Percentiles rank a stretch among this genome's conserved stretches.
phyloP scores from a whole-genome alignment of 1,139 yeast species.

The Ogataea hybrid region DNA sequence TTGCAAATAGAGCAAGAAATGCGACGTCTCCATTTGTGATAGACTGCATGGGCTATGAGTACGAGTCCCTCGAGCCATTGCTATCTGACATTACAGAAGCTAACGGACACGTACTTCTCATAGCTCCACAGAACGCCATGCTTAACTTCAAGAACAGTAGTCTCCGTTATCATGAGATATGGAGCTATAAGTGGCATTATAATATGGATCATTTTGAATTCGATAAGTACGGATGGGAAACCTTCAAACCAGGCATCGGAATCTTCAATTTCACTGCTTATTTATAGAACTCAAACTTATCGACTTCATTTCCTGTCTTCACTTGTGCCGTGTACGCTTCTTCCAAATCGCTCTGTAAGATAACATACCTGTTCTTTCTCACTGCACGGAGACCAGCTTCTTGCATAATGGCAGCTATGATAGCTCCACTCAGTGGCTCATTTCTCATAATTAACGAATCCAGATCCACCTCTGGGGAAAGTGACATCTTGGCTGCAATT shows the following conservation, averaged over 20 bases:
- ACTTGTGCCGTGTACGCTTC: slow-evolving; percentile 98
- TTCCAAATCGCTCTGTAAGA: slow-evolving; percentile 91
- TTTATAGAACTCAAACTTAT: slow-evolving; percentile 96
- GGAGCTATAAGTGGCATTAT: slow-evolving; percentile 49
- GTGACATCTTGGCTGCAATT: slow-evolving; percentile 94
- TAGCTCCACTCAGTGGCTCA: slow-evolving; percentile 96
- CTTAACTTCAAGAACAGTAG: slow-evolving; percentile 14
- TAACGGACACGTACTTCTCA: slow-evolving; percentile 15
- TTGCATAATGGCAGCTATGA: slow-evolving; percentile 99
- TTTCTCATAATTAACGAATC: slow-evolving; percentile 94
- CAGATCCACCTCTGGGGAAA: slow-evolving; percentile 96
- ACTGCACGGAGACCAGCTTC: slow-evolving; percentile 99
- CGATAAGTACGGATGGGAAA: slow-evolving; percentile 34
- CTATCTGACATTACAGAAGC: slow-evolving; percentile 18
- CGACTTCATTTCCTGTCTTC: slow-evolving; percentile 92
- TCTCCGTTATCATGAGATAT: slow-evolving; percentile 32
- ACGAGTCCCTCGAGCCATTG: slow-evolving; percentile 28
- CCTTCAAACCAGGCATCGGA: slow-evolving; percentile 61
- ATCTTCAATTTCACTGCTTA: slow-evolving; percentile 46
- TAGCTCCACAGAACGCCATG: slow-evolving; percentile 29
- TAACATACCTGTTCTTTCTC: slow-evolving; percentile 95
- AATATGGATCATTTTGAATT: slow-evolving; percentile 72
- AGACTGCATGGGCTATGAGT: slow-evolving; percentile 60
- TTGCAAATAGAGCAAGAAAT: slow-evolving; percentile 16
- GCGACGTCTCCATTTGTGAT: slow-evolving; percentile 22